Evolutionary conservation across 2,329 filamentous ascomycete genomes (phyloP), one percentile per base, ranked within the genome.

Genomic region (Gnomoniopsis smithogilvyi): DNA sequence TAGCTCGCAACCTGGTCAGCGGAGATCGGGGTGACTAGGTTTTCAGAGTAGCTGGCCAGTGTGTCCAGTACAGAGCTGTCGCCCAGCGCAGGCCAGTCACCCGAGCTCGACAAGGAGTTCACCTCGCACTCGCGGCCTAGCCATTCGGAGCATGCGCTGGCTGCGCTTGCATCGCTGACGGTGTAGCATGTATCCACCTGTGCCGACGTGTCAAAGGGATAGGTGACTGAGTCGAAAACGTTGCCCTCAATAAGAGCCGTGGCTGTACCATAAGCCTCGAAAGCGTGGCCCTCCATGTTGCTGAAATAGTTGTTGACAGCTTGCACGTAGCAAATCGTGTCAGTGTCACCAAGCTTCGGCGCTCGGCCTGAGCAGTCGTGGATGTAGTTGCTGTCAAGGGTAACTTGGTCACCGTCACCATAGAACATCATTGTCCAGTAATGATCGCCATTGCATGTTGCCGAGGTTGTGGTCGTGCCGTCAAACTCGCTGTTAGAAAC

Each of bases 281-380:
- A 85, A 17, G 82, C 79, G 71, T 86, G 83, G 54, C 79, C 79
- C 26, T 71, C 68, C 70, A 78, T 80, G 66, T 78, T 74, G 67
- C 81, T 76, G 73, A 76, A 85, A 77, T 81, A 83, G 77, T 86
- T 86, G 80, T 85, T 86, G 69, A 84, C 80, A 46, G 80, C 80
- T 70, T 86, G 84, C 57, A 86, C 69, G 24, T 76, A 73, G 53
- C 66, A 64, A 52, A 84, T 76, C 52, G 81, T 82, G 69, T 80
- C 80, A 56, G 73, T 71, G 43, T 68, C 69, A 21, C 76, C 76
- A 22, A 86, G 73, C 74, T 86, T 85, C 65, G 83, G 84, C 12
- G 74, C 73, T 56, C 83, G 81, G 60, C 83, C 83, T 19, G 76
- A 79, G 54, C 78, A 80, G 70, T 83, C 75, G 77, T 84, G 80